Evolutionary conservation across 2,329 filamentous ascomycete species (phyloP).

Genomic region (Fusarium torreyae): DNA sequence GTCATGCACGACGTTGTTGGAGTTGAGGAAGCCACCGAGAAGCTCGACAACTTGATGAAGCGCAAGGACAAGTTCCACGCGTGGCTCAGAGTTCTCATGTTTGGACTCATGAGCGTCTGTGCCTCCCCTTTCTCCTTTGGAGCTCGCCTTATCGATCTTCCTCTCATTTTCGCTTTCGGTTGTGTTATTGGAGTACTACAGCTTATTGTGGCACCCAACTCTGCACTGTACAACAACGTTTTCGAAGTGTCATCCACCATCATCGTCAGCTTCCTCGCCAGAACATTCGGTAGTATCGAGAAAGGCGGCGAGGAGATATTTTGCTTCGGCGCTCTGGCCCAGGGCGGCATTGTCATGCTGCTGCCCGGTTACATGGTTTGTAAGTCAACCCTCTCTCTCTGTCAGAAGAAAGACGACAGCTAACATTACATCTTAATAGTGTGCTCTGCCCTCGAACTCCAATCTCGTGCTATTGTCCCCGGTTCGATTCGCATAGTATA

Average conservation of each 20-base stretch:
- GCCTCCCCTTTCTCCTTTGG: constrained; percentile 84
- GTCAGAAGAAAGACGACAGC: neutral
- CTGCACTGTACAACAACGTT: constrained; percentile 77
- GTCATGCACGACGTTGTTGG: constrained; percentile 73
- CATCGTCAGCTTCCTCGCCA: constrained; percentile 73
- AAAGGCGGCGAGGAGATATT: constrained; percentile 62
- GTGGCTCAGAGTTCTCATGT: constrained; percentile 72
- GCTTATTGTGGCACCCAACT: constrained; percentile 77
- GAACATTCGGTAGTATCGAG: constrained; percentile 74
- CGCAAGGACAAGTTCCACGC: constrained; percentile 68
- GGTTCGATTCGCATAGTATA: constrained; percentile 83
- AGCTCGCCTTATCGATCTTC: constrained; percentile 79
- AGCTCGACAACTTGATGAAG: constrained; percentile 69
- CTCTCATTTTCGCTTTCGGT: constrained; percentile 79
- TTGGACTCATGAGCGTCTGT: constrained; percentile 79
- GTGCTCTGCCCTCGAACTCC: constrained; percentile 72
- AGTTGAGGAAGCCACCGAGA: constrained; percentile 70
- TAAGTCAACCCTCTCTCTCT: constrained; percentile 49
- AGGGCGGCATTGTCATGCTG: constrained; percentile 76
- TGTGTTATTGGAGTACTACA: constrained; percentile 79
- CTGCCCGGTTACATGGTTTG: constrained; percentile 75
- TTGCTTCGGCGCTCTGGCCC: constrained; percentile 76
- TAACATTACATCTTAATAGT: constrained; percentile 45
- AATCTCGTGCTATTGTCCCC: constrained; percentile 77
- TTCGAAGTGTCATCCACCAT: constrained; percentile 76